Base-by-base conservation (phyloP, 768 basidiomycete genomes). In the Mycena epipterygia region DNA sequence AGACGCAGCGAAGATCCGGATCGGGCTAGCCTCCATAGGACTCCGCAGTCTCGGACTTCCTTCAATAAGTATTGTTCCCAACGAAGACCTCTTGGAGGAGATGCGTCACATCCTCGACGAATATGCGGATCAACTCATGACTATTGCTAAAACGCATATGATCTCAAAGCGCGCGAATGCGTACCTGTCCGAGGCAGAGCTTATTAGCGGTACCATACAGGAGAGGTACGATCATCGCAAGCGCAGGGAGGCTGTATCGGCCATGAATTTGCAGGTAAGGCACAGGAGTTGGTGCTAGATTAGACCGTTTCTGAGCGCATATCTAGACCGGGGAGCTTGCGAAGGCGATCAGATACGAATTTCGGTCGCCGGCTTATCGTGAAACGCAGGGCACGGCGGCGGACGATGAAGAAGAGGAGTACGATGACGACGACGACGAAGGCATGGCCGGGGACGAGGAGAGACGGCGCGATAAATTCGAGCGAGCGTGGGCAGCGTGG, bases 401-500 rank as follows among this genome's bases (percentile, higher is more conserved):
- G 5, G 77, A 80, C 1, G 76, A 79, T 2, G 75, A 78, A 21
- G 75, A 81, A 1, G 61, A 79, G 5, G 58, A 79, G 29, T 56
- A 69, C 13, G 72, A 70, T 27, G 75, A 81, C 12, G 69, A 78
- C 64, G 68, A 81, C 23, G 74, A 75, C 16, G 76, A 80, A 17
- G 74, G 72, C 37, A 73, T 82, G 69, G 57, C 76, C 29, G 64
- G 52, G 33, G 72, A 75, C 51, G 46, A 79, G 76, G 29, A 78
- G 76, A 23, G 74, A 78, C 5, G 79, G 74, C 1, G 77, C 73
- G 53, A 74, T 52, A 66, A 70, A 44, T 84, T 85, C 67, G 75
- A 71, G 67, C 84, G 86, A 21, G 81, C 84, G 17, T 87, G 82
- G 82, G 82, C 82, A 1, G 87, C 80, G 0, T 88, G 87, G 87